Percentiles rank a stretch among this genome's conserved stretches.
Evolutionary conservation across 768 basidiomycete genomes (phyloP).

Genomic region (Kwoniella heveanensis): DNA sequence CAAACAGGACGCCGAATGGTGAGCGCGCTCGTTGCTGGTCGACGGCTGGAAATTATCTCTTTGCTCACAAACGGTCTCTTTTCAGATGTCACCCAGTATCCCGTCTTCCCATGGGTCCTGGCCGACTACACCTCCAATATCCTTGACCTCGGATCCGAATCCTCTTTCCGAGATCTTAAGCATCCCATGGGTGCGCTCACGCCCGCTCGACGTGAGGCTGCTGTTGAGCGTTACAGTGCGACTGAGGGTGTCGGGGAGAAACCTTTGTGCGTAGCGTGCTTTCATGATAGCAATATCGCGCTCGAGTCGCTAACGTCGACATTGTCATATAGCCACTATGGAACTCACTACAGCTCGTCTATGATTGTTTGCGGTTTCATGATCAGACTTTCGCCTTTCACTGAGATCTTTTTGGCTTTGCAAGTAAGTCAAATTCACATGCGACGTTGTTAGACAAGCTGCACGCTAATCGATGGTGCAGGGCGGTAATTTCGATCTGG

Average conservation of each 20-base stretch:
- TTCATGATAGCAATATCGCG: neutral
- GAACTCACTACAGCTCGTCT: conserved; percentile 93
- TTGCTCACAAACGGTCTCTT: neutral
- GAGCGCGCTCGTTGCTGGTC: neutral
- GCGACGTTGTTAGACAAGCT: neutral
- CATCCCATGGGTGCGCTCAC: conserved; percentile 91
- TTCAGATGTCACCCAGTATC: conserved; percentile 83
- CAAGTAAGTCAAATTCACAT: conserved; percentile 58
- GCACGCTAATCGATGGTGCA: conserved; percentile 51
- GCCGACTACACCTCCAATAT: conserved; percentile 75
- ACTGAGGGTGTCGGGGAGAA: conserved; percentile 72
- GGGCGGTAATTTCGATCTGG: conserved; percentile 94
- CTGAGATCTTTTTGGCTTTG: conserved; percentile 90
- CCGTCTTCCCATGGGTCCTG: conserved; percentile 83
- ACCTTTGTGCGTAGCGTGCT: conserved; percentile 62
- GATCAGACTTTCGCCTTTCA: conserved; percentile 85
- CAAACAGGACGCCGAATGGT: conserved; percentile 85
- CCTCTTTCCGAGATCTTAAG: conserved; percentile 64
- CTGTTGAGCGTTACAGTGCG: conserved; percentile 71
- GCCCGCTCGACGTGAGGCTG: conserved; percentile 70
- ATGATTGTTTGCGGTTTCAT: conserved; percentile 97
- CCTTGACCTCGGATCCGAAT: conserved; percentile 42
- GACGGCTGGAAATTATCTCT: neutral
- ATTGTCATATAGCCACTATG: conserved; percentile 42
- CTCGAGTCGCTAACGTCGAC: neutral